A percentile compares a stretch with the other conserved stretches of the same genome.
phyloP scores from a whole-genome alignment of 257 asterid species.

The Nicotiana attenuata region DNA sequence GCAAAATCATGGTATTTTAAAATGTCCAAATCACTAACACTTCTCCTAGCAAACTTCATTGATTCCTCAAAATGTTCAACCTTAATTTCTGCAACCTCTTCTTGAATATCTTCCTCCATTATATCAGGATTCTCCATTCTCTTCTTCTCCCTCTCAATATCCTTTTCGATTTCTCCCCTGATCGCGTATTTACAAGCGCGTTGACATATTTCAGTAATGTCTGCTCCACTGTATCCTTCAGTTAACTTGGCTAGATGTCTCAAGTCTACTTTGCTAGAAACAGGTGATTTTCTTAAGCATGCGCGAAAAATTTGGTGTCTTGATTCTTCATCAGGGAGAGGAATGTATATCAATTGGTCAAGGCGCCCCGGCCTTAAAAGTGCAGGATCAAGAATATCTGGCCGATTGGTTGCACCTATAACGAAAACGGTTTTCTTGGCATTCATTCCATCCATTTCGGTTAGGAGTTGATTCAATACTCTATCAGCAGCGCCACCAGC shows the following conservation, averaged over 20 bases:
- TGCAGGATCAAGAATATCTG: slow-evolving; percentile 58
- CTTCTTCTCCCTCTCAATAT: slow-evolving; percentile 49
- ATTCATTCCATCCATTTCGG: slow-evolving; percentile 67
- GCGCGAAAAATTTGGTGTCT: slow-evolving; percentile 57
- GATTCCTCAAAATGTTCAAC: slow-evolving; percentile 66
- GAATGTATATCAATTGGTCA: slow-evolving; percentile 57
- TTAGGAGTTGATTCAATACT: slow-evolving; percentile 57
- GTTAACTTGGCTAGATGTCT: slow-evolving; percentile 56
- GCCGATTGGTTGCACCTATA: slow-evolving; percentile 63
- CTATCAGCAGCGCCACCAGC: slow-evolving; percentile 67
- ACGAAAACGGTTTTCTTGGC: slow-evolving; percentile 61
- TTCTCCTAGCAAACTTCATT: slow-evolving; percentile 58
- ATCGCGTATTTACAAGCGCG: slow-evolving; percentile 60
- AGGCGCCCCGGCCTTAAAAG: slow-evolving; percentile 66
- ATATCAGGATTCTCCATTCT: slow-evolving; percentile 44
- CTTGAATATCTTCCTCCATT: slow-evolving; percentile 53
- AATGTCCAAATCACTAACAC: slow-evolving; percentile 58
- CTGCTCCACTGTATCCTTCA: slow-evolving; percentile 65
- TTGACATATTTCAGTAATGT: slow-evolving; percentile 60
- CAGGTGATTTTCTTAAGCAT: slow-evolving; percentile 59
- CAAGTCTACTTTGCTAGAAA: slow-evolving; percentile 43
- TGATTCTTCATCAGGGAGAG: slow-evolving; percentile 61
- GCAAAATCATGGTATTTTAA: slow-evolving; percentile 64
- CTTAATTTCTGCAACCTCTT: slow-evolving; percentile 51
- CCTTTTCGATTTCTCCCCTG: slow-evolving; percentile 54